Evolutionary conservation across 768 basidiomycete species (phyloP), one percentile per base, ranked within the genome.

Genomic region (Lentinula detonsa): DNA sequence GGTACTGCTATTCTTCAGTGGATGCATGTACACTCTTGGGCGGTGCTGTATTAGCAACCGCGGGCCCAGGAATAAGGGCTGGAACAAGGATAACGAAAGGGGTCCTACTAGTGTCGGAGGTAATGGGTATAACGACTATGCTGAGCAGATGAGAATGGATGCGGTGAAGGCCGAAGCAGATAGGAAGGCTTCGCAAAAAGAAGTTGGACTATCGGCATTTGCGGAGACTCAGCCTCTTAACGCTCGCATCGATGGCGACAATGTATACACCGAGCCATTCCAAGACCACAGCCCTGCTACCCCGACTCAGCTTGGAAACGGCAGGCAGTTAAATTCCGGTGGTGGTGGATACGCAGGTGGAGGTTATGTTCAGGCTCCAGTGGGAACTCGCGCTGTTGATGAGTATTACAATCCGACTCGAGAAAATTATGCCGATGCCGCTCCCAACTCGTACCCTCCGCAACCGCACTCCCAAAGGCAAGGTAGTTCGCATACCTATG

Each of bases 81-180:
- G 76, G 66, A 75, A 76, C 52, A 75, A 68, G 15, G 72, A 71
- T 28, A 71, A 76, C 48, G 73, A 71, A 23, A 52, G 65, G 15
- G 74, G 70, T 9, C 57, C 49, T 34, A 63, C 40, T 15, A 15
- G 16, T 16, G 13, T 6, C 33, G 53, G 35, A 11, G 55, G 55
- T n/a, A 61, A 50, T 21, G 70, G 74, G 35, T 63, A 72, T 40
- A 55, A 63, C 23, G 73, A 74, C 15, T 81, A 85, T 65, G 76
- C 79, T 2, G 89, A 93, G 1, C 84, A 83, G 69, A 74, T 91
- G 79, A 88, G 90, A 33, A 74, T 94, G 61, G 90, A 92, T 64
- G 91, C 91, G 15, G 85, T 94, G 65, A 92, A 91, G 68, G 91
- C 92, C 8, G 92, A 93, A 69, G 87, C 83, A 5, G 91, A 94